Base-by-base conservation (phyloP, 1,284 basidiomycete genomes). In the Ganoderma boninense region DNA sequence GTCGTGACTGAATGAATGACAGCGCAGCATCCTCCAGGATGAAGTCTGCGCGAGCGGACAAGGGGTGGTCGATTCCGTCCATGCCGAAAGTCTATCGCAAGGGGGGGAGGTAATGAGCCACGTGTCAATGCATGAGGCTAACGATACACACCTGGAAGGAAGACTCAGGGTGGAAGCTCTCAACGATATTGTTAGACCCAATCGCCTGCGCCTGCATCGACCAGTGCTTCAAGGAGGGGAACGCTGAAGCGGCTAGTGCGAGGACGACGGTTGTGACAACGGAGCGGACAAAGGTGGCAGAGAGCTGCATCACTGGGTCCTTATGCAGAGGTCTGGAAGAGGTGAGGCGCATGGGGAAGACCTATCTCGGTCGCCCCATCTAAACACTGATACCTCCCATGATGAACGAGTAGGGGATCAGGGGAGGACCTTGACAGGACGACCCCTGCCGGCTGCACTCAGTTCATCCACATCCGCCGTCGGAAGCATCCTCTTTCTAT, bases 81-180 rank as follows among this genome's bases (percentile, higher is more conserved):
- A 76, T 74, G 44, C 82, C 85, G 70, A 84, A 87, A 20, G 83
- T 85, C 84, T 86, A 42, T 7, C n/a, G 10, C 62, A 44, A 23
- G 32, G 59, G 32, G 59, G 16, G 5, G 1, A 11, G 18, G 6
- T 35, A 20, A 40, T 20, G 26, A 29, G 26, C 13, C 18, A 16
- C 11, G 80, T 23, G 10, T 14, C 11, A 14, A 20, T 5, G 20
- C 18, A 35, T 20, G 57, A 35, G 20, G 2, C 3, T 18, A 1
- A 6, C 3, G 14, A 29, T n/a, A 35, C 77, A 44, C 62, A 84
- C 85, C 79, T 85, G 82, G 75, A 81, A 85, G 3, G 82, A 81
- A 10, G 82, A 81, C 70, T 80, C 82, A 16, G 85, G 85, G 71
- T 86, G 82, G 78, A 82, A 87, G 62, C 80, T 79, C 75, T 83